These are phyloP conservation scores for Fusarium marasasianum DNA, from an alignment of 2,329 filamentous ascomycete genomes.

Conservation along the genomic window DNA sequence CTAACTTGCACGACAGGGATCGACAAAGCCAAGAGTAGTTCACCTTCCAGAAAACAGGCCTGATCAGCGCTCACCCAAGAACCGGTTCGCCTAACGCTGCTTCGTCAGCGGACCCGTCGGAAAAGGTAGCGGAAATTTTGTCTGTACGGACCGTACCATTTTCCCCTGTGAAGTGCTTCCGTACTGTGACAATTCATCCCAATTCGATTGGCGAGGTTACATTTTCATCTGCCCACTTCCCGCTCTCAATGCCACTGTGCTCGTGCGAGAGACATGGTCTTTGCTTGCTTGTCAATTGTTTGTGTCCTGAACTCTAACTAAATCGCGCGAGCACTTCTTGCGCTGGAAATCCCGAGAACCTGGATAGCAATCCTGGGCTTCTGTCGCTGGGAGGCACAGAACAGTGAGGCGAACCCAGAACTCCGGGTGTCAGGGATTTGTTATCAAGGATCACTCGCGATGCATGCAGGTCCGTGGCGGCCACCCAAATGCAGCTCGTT, in stretches of 20 bases:
- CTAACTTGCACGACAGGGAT: not conserved
- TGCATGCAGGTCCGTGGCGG: not conserved
- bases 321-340: not conserved
- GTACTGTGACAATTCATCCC: not conserved
- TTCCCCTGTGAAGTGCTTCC: not conserved
- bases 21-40: not conserved
- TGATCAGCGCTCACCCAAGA: not conserved
- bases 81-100: not conserved
- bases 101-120: not conserved
- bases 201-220: not conserved
- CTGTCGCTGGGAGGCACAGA: not conserved
- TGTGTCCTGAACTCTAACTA: not conserved
- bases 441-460: not conserved
- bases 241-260: not conserved
- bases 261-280: not conserved
- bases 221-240: not conserved
- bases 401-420: not conserved
- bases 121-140: not conserved
- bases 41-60: not conserved
- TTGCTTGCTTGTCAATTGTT: not conserved
- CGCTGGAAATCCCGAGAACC: not conserved
- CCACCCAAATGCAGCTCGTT: not conserved
- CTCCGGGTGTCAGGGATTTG: not conserved
- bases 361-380: not conserved
- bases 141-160: not conserved